Conservation (phyloP, 345 rosid genomes). For the Acer saccharum region DNA sequence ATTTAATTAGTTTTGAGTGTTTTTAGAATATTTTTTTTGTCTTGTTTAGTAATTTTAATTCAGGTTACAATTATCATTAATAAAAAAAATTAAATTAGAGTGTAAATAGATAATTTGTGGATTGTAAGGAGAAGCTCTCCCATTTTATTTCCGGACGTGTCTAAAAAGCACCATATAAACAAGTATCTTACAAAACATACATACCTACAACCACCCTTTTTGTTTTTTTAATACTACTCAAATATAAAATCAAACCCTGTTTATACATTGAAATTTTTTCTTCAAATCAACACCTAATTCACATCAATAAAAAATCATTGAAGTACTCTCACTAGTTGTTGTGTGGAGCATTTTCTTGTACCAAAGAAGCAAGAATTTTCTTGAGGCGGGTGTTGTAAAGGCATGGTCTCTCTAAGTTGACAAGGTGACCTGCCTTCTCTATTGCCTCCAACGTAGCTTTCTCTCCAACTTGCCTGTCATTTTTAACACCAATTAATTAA, state of each 20-base stretch:
- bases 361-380: constrained; percentile 27
- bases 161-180: no score
- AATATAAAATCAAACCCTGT: not conserved
- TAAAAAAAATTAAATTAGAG: no score
- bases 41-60: no score
- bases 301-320: not conserved
- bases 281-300: not conserved
- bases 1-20: no score
- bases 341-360: not conserved
- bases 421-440: constrained; percentile 35
- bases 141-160: no score
- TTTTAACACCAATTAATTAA: no score
- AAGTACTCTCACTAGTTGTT: not conserved
- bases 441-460: constrained; percentile 20
- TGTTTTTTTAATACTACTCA: not conserved
- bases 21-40: no score
- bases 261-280: not conserved
- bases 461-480: constrained; percentile 22
- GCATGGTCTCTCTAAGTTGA: constrained; percentile 22
- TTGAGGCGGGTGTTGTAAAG: constrained; percentile 21
- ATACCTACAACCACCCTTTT: not conserved
- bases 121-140: no score
- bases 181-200: not conserved
- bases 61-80: no score
- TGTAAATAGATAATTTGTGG: no score